These are phyloP conservation scores for Talaromyces sp. DNA, from an alignment of 2,329 filamentous ascomycete species.

Conservation along the genomic window DNA sequence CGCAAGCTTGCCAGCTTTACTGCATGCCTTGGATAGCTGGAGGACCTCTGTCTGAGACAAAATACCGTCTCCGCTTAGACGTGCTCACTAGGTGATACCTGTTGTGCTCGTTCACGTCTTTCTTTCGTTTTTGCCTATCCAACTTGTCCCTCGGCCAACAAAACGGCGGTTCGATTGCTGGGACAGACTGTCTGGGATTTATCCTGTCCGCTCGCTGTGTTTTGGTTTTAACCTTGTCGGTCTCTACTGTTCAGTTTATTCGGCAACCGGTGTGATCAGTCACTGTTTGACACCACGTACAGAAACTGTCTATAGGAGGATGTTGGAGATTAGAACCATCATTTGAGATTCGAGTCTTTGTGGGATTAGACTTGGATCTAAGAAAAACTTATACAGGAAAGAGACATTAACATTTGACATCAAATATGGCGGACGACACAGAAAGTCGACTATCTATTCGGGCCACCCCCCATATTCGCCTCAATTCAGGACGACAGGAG, in stretches of 20 bases:
- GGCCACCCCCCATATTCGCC: slow-evolving; percentile 54
- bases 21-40: slow-evolving; percentile 3
- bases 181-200: not conserved
- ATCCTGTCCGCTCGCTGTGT: slow-evolving; percentile 11
- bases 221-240: not conserved
- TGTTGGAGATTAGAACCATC: not conserved
- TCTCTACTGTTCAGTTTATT: slow-evolving; percentile 6
- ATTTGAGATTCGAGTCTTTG: not conserved
- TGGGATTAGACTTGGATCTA: not conserved
- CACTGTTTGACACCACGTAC: not conserved
- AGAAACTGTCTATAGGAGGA: not conserved
- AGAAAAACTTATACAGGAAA: not conserved
- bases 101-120: not conserved
- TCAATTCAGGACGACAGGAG: slow-evolving; percentile 58
- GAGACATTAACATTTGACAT: not conserved
- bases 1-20: slow-evolving; percentile 2
- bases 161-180: not conserved
- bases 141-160: not conserved
- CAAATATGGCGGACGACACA: slow-evolving; percentile 9
- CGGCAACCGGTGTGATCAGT: not conserved
- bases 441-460: slow-evolving; percentile 8
- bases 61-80: not conserved
- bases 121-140: not conserved
- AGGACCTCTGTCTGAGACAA: slow-evolving; percentile 2
- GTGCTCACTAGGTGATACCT: not conserved